Conservation (phyloP, 208 protist genomes). For the Vickermania spadyakhi region DNA sequence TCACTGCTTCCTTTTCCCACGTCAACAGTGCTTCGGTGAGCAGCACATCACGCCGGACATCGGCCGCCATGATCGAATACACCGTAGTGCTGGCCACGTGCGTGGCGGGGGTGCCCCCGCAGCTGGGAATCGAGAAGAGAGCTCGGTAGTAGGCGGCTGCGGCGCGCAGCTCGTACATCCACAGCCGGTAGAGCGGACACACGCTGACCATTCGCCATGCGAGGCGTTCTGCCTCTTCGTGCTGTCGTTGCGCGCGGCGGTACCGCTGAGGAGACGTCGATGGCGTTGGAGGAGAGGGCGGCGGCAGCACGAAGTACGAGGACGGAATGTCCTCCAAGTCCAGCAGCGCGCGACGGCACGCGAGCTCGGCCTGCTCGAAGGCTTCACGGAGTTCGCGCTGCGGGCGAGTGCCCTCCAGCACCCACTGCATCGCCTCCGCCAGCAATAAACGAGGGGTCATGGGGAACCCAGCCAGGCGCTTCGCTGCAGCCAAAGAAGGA, state of each 20-base stretch:
- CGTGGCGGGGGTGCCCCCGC: constrained; percentile 21
- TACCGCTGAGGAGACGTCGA: background rate
- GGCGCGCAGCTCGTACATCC: constrained; percentile 65
- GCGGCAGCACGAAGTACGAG: background rate
- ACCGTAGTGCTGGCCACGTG: constrained; percentile 30
- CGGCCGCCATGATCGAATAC: constrained; percentile 57
- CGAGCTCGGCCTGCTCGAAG: constrained; percentile 67
- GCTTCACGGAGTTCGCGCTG: constrained; percentile 68
- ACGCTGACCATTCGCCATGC: constrained; percentile 21
- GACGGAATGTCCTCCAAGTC: constrained; percentile 12
- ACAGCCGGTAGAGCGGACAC: constrained; percentile 49
- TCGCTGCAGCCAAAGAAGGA: constrained; percentile 28
- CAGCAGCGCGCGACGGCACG: constrained; percentile 41
- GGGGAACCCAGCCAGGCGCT: constrained; percentile 67
- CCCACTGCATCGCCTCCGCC: constrained; percentile 66
- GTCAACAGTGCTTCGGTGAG: constrained; percentile 29
- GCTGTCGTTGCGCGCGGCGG: background rate
- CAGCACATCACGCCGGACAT: constrained; percentile 53
- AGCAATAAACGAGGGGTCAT: constrained; percentile 70
- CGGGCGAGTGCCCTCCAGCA: constrained; percentile 53
- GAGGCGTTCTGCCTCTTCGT: constrained; percentile 15
- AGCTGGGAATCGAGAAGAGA: constrained; percentile 31
- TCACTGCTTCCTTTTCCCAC: constrained; percentile 28
- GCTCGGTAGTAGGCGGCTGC: constrained; percentile 56
- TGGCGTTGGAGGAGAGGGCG: no score